Base-by-base conservation (phyloP, 495 filamentous ascomycete genomes). In the Neurospora terricola region DNA sequence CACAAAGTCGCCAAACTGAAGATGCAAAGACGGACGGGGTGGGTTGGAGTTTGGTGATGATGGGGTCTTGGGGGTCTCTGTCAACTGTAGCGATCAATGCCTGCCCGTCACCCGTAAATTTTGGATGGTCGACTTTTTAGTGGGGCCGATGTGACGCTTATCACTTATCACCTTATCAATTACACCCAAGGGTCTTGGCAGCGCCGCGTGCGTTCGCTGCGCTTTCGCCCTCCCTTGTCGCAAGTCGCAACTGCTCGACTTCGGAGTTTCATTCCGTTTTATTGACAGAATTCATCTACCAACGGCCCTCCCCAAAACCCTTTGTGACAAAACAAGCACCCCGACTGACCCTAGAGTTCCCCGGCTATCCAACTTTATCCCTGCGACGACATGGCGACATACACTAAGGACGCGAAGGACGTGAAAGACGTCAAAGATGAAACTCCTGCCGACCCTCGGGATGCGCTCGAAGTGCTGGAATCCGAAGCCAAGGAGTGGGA, bases 401-500 rank as follows among this genome's bases (percentile, higher is more conserved):
- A 40, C 6, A 27, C 21, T 4, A 21, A 40, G 36, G 69, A 40
- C 18, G 38, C 38, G 16, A 66, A 59, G 42, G 68, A 69, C 37
- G 69, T 59, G 11, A 71, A 66, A 66, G 54, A 66, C 54, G 27
- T 38, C 70, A 74, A 75, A n/a, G 78, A 80, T n/a, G 75, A 76
- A 14, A 48, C 72, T 16, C 78, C 80, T 1, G 77, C 71, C 48
- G 80, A 82, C 71, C 78, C 72, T 37, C 73, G 80, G 21, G 94
- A 96, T 77, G 88, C 93, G 70, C 87, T 98, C 68, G 94, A 94
- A 76, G 88, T 89, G 48, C 90, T 98, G 8, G 95, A 97, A 78
- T 88, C 89, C 48, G 94, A 97, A 80, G 90, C 91, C 38, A 93
- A 93, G 69, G 96, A 98, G 78, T 97, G 94, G 78, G 89, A 90